Conservation (phyloP, 352 stramenopile species). For the Globisporangium yorkense region DNA sequence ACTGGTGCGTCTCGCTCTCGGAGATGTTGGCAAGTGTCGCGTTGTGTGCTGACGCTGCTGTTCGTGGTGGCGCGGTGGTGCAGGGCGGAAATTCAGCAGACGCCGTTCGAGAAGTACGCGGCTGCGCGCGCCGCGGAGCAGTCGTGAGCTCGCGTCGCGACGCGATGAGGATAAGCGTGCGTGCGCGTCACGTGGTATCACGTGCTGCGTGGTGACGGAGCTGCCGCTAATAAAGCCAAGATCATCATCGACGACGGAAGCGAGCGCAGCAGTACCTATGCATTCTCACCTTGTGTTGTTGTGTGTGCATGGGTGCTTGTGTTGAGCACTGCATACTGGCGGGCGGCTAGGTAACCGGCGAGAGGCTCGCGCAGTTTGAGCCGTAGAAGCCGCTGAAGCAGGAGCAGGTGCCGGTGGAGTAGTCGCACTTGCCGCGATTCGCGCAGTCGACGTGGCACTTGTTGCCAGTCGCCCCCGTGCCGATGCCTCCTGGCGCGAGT, state of each 20-base stretch:
- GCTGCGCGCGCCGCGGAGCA: conserved; percentile 34
- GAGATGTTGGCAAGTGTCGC: not conserved
- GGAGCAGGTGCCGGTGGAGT: conserved; percentile 45
- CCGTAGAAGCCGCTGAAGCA: conserved; percentile 77
- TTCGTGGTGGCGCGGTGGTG: not conserved
- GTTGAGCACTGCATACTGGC: not conserved
- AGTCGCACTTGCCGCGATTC: conserved; percentile 77
- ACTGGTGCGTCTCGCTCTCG: conserved; percentile 39
- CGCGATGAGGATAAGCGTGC: conserved; percentile 6
- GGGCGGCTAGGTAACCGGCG: conserved; percentile 24
- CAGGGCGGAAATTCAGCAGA: conserved; percentile 39
- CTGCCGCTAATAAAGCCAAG: conserved; percentile 3
- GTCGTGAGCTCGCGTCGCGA: conserved; percentile 26
- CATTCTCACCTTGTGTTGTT: not conserved
- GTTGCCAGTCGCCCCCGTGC: conserved; percentile 36
- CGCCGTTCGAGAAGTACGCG: conserved; percentile 70
- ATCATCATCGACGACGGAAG: not conserved
- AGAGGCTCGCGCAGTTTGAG: conserved; percentile 72
- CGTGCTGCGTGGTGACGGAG: not conserved
- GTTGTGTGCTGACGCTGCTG: not conserved
- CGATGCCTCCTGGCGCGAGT: conserved; percentile 28
- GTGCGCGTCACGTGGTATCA: not conserved
- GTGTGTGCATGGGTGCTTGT: not conserved
- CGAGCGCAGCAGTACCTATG: not conserved
- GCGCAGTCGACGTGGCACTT: conserved; percentile 73